Evolutionary conservation across 2,329 filamentous ascomycete genomes (phyloP), one percentile per base, ranked within the genome.

Genomic region (Scedosporium boydii): DNA sequence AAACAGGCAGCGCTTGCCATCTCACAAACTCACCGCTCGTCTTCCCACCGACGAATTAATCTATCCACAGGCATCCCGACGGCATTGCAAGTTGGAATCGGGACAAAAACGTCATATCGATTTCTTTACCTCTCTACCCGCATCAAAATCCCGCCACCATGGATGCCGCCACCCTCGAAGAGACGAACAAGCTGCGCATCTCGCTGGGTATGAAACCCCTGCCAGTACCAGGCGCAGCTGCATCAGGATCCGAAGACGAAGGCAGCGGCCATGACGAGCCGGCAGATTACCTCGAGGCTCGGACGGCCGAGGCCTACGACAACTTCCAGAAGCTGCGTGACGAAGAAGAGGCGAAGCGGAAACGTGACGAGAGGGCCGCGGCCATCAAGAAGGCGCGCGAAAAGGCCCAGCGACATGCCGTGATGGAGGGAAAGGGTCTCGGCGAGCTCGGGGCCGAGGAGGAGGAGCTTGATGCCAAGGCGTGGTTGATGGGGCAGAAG

Each of bases 151-250:
- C 60, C 58, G 64, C 58, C 68, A 76, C 68, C 56, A 86, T 86
- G 79, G 85, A 87, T 73, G 80, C 86, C 69, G 85, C 90, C 55
- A 88, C 89, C 29, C 93, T 98, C 71, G 90, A 96, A 75, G 92
- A 97, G 81, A 91, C 91, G 67, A 98, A 98, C 78, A 90, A 93
- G 72, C 88, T 97, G 70, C 91, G 93, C 70, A 82, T 88, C 69
- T 91, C 91, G 59, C 86, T 97, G 78, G 93, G 93, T 71, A 86
- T 97, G 80, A 91, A 93, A 72, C 93, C 92, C 27, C 79, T 98
- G 70, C 91, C 92, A 26, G 90, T 96, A 10, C 90, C 93, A 27
- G 90, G 90, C 67, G 82, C 81, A 63, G 80, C 67, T 7, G 65
- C 69, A 14, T 63, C 89, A 21, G 87, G 87, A 63, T 74, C 74